Evolutionary conservation across 2,329 filamentous ascomycete genomes (phyloP), one percentile per base, ranked within the genome.

Genomic region (Paracoccidioides brasiliensis): DNA sequence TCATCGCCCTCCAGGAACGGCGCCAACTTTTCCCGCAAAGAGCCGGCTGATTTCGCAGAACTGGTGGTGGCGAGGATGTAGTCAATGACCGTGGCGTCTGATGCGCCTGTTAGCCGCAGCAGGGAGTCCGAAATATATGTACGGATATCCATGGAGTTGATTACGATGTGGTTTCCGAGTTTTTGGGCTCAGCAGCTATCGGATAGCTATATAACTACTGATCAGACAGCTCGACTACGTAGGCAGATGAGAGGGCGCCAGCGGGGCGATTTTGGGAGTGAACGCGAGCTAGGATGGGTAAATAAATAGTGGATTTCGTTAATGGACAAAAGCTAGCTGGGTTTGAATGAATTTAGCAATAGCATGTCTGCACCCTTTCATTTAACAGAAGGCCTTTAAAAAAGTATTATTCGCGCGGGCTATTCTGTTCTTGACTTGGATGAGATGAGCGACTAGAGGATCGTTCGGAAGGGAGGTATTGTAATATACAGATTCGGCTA

Each of bases 31-130:
- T 78, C 76, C 59, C 74, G 68, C 41, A 81, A 67, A 32, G 73
- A 67, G 4, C 66, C 65, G 6, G 72, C 64, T 1, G 76, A 78
- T 61, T 77, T 78, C 45, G 75, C 73, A 28, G 73, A 72, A 60
- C 69, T 70, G 8, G 79, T 78, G 14, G 78, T 79, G 45, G 77
- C 76, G 55, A 79, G 72, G 30, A 81, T 73, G 61, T 80, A 81
- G 67, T 81, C 79, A 58, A 81, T 68, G 52, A 79, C 71, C 53
- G 79, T 80, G 40, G 75, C 69, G 58, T 81, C 79, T 42, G 78
- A 79, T 50, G 75, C 78, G 59, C 78, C 78, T 41, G 78, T 76
- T 52, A 81, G 71, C 56, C 73, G 74, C 60, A 78, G 71, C 55
- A 79, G 70, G 55, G 75, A 73, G 63, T 79, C 76, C 53, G 76